Conservation (phyloP, 176 grass and related monocot genomes). For the Bromus sterilis region DNA sequence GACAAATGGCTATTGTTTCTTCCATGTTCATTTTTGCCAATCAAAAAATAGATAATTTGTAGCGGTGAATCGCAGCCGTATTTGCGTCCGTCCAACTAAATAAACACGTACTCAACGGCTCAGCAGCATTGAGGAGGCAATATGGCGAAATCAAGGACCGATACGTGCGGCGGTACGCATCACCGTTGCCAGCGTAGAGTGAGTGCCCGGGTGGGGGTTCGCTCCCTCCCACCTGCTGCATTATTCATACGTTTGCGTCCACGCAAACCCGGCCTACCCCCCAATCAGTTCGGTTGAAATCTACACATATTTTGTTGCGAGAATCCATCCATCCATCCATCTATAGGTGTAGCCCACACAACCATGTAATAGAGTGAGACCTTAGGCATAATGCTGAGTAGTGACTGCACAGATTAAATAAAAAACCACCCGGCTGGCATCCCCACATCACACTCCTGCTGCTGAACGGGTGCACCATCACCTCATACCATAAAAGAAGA, state of each 20-base stretch:
- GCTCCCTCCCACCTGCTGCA: neutral
- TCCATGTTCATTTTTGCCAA: neutral
- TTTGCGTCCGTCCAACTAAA: neutral
- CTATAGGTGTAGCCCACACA: neutral
- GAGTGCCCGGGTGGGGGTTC: too few relatives aligned
- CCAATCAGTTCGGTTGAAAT: neutral
- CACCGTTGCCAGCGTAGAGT: neutral
- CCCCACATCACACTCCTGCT: neutral
- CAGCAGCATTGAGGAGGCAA: neutral
- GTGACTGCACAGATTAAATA: neutral
- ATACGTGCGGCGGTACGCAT: neutral
- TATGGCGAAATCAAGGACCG: neutral
- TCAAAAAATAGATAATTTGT: neutral
- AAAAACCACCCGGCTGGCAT: neutral
- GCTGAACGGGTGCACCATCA: neutral
- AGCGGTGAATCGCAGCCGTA: neutral
- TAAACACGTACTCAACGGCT: neutral
- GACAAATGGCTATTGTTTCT: neutral
- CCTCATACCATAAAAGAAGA: neutral
- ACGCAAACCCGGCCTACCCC: conserved; percentile 27
- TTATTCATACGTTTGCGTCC: neutral
- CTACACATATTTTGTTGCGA: neutral
- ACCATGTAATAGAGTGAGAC: neutral
- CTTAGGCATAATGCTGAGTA: too few relatives aligned
- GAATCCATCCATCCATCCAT: neutral